Base-by-base conservation (phyloP, 1,139 yeast species). In the Spathaspora sp. region DNA sequence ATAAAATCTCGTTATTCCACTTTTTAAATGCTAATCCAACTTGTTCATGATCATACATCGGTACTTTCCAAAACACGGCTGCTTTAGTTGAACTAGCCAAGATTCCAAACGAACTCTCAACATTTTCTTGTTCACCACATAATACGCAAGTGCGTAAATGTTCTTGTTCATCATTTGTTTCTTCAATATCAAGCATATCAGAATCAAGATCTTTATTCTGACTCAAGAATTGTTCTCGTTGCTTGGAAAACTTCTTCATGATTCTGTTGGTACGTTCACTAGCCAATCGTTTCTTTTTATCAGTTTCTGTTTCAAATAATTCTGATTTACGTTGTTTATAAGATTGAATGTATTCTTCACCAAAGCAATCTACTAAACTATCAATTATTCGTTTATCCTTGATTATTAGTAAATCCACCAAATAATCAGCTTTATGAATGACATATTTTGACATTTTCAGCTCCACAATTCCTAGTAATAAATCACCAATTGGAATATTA, bases 81-180 rank as follows among this genome's bases (percentile, higher is more conserved):
- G 78, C 63, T 7, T 59, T 57, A 0, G 69, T 58, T 1, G 68
- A 57, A 25, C 69, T 65, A 4, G 72, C 73, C n/a, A 83, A 74
- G n/a, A 81, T 61, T 5, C 87, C 88, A 62, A 85, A 80, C 0
- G 73, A 54, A 10, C 75, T 70, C 20, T 70, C 69, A 18, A 58
- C 49, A 8, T 72, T 65, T 47, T 79, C 83, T 0, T 72, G 65
- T 49, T 81, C 86, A 46, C 86, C 89, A 64, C 95, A 86, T 13
- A 82, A 59, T 1, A 86, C 85, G 67, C 95, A 86, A 1, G 64
- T 63, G 48, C 81, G 62, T 11, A 50, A 43, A 20, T 37, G 24
- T 7, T 16, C 26, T 2, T 45, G 48, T 6, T 43, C 47, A 2
- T 52, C 55, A 2, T 45, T 49, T 8, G 44, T 45, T 2, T 44